These are phyloP conservation scores for Sindora glabra DNA, from an alignment of 306 rosid genomes.

Conservation along the genomic window DNA sequence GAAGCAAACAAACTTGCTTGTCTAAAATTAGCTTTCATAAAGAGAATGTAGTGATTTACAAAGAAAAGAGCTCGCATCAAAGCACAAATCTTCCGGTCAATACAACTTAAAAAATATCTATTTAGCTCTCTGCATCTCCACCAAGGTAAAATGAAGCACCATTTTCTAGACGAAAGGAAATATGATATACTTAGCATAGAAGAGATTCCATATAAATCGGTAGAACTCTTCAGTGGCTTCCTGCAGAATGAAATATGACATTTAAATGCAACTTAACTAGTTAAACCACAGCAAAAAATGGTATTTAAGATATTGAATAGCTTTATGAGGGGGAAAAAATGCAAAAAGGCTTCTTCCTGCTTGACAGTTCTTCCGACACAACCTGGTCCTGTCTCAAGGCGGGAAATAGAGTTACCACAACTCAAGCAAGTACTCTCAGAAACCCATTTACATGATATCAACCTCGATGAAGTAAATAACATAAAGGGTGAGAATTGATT, in stretches of 20 bases:
- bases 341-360: no score
- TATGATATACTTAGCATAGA: conserved; percentile 77
- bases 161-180: conserved; percentile 73
- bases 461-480: no score
- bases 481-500: not conserved
- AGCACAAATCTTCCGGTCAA: no score
- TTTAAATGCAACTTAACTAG: conserved; percentile 13
- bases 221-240: conserved; percentile 78
- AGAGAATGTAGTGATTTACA: no score
- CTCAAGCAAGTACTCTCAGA: not conserved
- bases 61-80: no score
- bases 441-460: not conserved
- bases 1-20: no score
- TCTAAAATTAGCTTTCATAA: no score
- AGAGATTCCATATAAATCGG: conserved; percentile 90
- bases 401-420: not conserved
- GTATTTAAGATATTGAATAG: no score
- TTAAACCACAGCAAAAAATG: no score
- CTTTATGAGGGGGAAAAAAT: no score
- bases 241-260: conserved; percentile 45
- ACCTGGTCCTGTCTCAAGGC: not conserved
- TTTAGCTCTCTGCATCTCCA: no score
- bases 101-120: no score
- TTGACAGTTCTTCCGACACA: not conserved
- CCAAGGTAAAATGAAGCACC: not conserved